These are phyloP conservation scores for Orobanche coerulescens DNA, from an alignment of 257 asterid species.

Conservation along the genomic window DNA sequence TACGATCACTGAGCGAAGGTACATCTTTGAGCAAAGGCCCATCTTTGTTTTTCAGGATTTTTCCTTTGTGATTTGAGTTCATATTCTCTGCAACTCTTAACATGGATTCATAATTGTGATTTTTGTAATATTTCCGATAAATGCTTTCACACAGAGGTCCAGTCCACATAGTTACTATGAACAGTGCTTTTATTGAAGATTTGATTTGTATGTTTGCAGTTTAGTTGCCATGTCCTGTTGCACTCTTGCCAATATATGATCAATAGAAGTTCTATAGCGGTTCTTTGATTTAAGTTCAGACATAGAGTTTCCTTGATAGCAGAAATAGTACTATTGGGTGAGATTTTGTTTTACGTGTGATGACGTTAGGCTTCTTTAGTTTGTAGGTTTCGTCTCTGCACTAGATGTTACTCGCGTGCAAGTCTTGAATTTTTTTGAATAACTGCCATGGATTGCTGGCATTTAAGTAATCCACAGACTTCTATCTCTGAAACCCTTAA, in stretches of 20 bases:
- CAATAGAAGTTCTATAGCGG: neutral
- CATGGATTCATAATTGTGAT: neutral
- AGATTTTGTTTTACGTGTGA: conserved; percentile 11
- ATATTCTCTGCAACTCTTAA: neutral
- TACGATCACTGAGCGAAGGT: conserved; percentile 81
- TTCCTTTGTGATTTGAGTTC: conserved; percentile 6
- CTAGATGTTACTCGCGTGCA: too few species aligned
- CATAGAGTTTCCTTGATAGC: neutral
- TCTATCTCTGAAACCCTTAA: conserved; percentile 11
- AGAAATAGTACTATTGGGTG: neutral
- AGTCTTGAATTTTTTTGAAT: too few species aligned
- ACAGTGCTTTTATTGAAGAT: conserved; percentile 5
- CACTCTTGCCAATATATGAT: too few species aligned
- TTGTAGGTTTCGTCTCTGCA: too few species aligned
- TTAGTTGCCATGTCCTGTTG: too few species aligned
- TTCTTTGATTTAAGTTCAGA: neutral
- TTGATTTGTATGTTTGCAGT: neutral
- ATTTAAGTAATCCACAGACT: neutral
- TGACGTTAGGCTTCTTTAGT: neutral
- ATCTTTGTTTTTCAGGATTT: conserved; percentile 6
- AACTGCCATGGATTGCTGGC: neutral
- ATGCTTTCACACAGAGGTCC: conserved; percentile 9
- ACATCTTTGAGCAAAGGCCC: conserved; percentile 15
- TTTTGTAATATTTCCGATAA: neutral
- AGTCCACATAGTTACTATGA: too few species aligned